Conservation (phyloP, 306 rosid genomes). For the Acacia melanoxylon region DNA sequence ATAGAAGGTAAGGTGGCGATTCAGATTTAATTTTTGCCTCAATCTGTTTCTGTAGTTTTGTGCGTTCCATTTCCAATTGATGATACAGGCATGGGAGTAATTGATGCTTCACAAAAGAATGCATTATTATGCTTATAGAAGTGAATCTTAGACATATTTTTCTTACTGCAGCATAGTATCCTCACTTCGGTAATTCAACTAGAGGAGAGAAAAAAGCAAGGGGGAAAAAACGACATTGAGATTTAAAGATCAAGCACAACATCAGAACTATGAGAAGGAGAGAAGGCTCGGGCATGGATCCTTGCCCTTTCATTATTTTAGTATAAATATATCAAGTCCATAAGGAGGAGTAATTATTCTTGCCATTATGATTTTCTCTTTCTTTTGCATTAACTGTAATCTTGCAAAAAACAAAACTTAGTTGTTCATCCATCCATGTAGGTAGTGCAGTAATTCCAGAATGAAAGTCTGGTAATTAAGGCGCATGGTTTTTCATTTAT, state of each 20-base stretch:
- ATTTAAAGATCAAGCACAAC: constrained; percentile 14
- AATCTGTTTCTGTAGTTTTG: constrained; percentile 24
- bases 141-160: constrained; percentile 11
- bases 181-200: constrained; percentile 3
- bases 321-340: not conserved
- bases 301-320: constrained; percentile 14
- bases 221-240: constrained; percentile 2
- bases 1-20: constrained; percentile 8
- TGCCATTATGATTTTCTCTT: constrained; percentile 13
- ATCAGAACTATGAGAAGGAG: constrained; percentile 22
- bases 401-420: constrained; percentile 21
- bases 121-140: constrained; percentile 20
- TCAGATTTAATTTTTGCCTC: constrained; percentile 33
- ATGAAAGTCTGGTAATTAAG: not conserved
- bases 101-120: constrained; percentile 19
- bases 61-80: constrained; percentile 19
- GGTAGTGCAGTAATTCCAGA: not conserved
- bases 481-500: too few relatives aligned
- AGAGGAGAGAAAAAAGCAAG: constrained; percentile 13
- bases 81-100: constrained; percentile 12
- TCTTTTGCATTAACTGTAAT: constrained; percentile 18
- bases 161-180: not conserved
- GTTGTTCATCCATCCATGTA: constrained; percentile 13
- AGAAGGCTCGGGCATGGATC: constrained; percentile 14
- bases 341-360: constrained; percentile 14